phyloP scores from a whole-genome alignment of 768 basidiomycete genomes.

The Naematelia encephala region DNA sequence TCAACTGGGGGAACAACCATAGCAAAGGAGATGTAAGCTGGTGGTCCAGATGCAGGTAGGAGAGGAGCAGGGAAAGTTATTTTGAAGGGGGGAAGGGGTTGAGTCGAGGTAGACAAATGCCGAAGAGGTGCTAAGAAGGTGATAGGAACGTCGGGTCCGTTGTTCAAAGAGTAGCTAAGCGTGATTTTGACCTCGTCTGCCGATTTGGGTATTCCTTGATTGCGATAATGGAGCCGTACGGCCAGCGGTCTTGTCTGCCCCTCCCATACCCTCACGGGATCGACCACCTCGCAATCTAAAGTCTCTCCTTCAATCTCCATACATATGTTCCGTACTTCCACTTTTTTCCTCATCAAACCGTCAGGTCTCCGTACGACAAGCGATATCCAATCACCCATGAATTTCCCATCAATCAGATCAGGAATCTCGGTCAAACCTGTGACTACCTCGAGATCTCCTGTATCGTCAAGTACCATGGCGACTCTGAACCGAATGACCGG shows the following conservation, averaged over 20 bases:
- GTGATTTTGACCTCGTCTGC: neutral
- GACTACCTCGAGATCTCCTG: conserved; percentile 34
- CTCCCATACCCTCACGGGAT: neutral
- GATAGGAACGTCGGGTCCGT: neutral
- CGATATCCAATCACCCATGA: conserved; percentile 67
- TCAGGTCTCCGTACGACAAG: conserved; percentile 53
- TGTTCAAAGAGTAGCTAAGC: neutral
- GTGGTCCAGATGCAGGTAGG: neutral
- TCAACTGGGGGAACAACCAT: conserved; percentile 37
- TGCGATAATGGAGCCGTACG: neutral
- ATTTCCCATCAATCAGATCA: conserved; percentile 70
- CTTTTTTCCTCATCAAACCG: neutral
- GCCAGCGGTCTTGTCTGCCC: conserved; percentile 25
- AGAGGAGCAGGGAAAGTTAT: conserved; percentile 34
- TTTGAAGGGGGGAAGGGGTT: conserved; percentile 10
- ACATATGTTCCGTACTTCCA: neutral
- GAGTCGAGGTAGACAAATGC: neutral
- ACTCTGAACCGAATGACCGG: conserved; percentile 63
- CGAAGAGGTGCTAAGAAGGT: neutral
- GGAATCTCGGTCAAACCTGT: conserved; percentile 60
- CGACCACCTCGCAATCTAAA: conserved; percentile 3
- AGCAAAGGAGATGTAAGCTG: conserved; percentile 34
- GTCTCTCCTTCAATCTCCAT: neutral
- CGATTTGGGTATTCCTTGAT: neutral
- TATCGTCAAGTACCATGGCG: conserved; percentile 54